Conservation (phyloP, 2,329 filamentous ascomycete species). For the Tolypocladium nubicola region DNA sequence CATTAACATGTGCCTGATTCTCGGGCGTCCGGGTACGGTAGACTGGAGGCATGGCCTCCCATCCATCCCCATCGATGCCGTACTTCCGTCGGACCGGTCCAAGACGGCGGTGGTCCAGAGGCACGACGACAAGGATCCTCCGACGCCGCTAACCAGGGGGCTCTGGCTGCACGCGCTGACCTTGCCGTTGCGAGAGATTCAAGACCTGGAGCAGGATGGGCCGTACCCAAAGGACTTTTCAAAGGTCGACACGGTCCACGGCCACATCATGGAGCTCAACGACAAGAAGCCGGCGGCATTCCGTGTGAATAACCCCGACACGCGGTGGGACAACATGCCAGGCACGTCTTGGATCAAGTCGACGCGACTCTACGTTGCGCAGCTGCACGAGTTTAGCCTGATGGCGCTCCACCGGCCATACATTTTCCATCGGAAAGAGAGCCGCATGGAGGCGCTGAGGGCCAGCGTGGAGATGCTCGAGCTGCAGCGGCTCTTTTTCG, state of each 20-base stretch:
- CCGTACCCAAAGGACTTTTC: slow-evolving; percentile 42
- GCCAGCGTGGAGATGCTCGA: slow-evolving; percentile 46
- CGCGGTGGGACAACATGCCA: slow-evolving; percentile 41
- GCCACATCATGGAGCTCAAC: slow-evolving; percentile 35
- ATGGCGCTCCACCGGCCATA: slow-evolving; percentile 53
- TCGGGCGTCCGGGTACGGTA: slow-evolving; percentile 46
- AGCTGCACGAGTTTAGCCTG: slow-evolving; percentile 40
- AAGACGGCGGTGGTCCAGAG: slow-evolving; percentile 38
- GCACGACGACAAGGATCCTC: slow-evolving; percentile 35
- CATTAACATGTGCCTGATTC: slow-evolving; percentile 39
- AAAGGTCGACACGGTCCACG: slow-evolving; percentile 43
- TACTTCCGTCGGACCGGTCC: slow-evolving; percentile 33
- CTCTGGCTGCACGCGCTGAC: slow-evolving; percentile 40
- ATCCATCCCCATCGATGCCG: slow-evolving; percentile 42
- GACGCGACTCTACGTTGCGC: slow-evolving; percentile 34
- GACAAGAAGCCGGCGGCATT: slow-evolving; percentile 40
- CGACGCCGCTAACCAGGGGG: slow-evolving; percentile 43
- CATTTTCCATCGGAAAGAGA: slow-evolving; percentile 44
- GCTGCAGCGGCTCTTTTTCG: slow-evolving; percentile 39
- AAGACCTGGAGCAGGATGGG: slow-evolving; percentile 45
- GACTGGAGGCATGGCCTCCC: slow-evolving; percentile 36
- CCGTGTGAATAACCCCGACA: slow-evolving; percentile 45
- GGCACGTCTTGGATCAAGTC: slow-evolving; percentile 41
- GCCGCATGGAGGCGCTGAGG: slow-evolving; percentile 43
- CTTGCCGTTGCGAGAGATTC: slow-evolving; percentile 39